A percentile compares a stretch with the other conserved stretches of the same genome.
phyloP scores from a whole-genome alignment of 2,329 filamentous ascomycete species.

The Alternaria sp. region DNA sequence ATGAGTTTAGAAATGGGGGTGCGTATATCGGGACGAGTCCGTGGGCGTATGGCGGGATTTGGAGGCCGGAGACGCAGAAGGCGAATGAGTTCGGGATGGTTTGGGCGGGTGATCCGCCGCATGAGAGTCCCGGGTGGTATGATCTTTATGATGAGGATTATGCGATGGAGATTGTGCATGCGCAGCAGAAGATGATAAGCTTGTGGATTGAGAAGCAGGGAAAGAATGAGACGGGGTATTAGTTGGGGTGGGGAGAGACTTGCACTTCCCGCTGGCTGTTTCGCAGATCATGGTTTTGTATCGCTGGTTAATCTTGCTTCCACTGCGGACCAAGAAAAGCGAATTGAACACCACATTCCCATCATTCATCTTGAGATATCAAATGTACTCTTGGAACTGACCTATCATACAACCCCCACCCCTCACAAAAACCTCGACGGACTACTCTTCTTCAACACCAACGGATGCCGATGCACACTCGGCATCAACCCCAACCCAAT shows the following conservation, averaged over 20 bases:
- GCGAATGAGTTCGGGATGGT: constrained; percentile 49
- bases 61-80: constrained; percentile 47
- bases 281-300: background rate
- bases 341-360: background rate
- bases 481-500: constrained; percentile 93
- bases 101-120: constrained; percentile 51
- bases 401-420: background rate
- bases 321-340: background rate
- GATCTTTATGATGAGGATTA: constrained; percentile 49
- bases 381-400: background rate
- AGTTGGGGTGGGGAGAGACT: too few species aligned
- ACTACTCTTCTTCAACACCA: constrained; percentile 40
- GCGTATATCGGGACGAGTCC: constrained; percentile 48
- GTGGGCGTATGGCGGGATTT: constrained; percentile 51
- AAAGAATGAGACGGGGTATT: background rate
- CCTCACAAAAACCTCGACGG: constrained; percentile 29
- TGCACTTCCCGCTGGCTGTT: background rate
- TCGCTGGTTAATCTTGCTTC: background rate
- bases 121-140: constrained; percentile 50
- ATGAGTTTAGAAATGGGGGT: constrained; percentile 43
- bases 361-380: background rate
- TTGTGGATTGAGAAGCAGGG: constrained; percentile 35
- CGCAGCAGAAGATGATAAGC: constrained; percentile 41
- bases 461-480: constrained; percentile 84
- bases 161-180: constrained; percentile 46